Evolutionary conservation across 2,329 filamentous ascomycete genomes (phyloP), one percentile per base, ranked within the genome.

Genomic region (Pyricularia pennisetigena): DNA sequence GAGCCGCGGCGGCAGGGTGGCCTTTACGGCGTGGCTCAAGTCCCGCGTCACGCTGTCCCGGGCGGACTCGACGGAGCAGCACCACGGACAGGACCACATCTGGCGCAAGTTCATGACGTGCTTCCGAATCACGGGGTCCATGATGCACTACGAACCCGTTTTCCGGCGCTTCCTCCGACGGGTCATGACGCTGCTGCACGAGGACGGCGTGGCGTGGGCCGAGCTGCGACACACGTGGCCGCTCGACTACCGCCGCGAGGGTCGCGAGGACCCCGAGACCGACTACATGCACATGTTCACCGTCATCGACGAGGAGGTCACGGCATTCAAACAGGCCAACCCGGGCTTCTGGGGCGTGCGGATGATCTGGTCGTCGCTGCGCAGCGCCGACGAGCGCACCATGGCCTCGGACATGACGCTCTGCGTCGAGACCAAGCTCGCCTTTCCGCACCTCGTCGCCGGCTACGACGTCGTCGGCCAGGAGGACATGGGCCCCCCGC

Each of bases 401-500:
- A 86, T 97, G 64, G 82, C 93, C 24, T 85, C 93, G 71, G 88
- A 87, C 77, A 97, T 97, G 94, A 91, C 94, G 75, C 81, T 91
- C 71, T 97, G 94, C 78, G 92, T 98, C 72, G 83, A 86, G 4
- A 89, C 91, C 73, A 97, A 97, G 79, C 80, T 90, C 68, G 84
- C 86, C 35, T 94, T 90, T 75, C 92, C 94, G 0, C 83, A 93
- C 66, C 82, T 96, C 8, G 87, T 97, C 72, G 88, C 90, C 29
- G 94, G 94, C 12, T 97, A 93, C 78, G 94, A 98, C 77, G 80
- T 97, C 10, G 93, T 97, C 5, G 94, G 93, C 0, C 91, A 94
- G 77, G 94, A 97, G 80, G 91, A 96, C 74, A 77, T 84, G 0
- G 94, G 93, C 0, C 86, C 91, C 14, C 85, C 93, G 0, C 85